Percentiles rank a stretch among this genome's conserved stretches.
Conservation (phyloP, 306 rosid genomes). For the Fragaria iinumae region DNA sequence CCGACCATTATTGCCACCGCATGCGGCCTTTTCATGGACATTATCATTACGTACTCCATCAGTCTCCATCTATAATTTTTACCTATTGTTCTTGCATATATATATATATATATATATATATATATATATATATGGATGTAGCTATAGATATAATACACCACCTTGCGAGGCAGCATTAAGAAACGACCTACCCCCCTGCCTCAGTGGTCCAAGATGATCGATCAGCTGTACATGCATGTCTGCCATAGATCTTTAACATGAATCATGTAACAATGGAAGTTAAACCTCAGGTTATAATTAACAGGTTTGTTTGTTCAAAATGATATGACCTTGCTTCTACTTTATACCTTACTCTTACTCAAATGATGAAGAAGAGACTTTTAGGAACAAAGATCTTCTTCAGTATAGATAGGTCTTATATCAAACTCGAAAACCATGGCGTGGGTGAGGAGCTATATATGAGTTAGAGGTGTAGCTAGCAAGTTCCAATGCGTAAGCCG, state of each 20-base stretch:
- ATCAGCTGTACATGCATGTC: background rate
- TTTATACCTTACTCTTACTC: background rate
- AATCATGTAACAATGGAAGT: background rate
- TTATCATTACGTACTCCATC: background rate
- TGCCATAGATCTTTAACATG: background rate
- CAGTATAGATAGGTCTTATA: background rate
- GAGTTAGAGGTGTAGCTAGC: background rate
- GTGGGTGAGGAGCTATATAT: background rate
- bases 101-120: no score
- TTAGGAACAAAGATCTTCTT: background rate
- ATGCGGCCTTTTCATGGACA: background rate
- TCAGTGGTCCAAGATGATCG: background rate
- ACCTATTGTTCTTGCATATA: background rate
- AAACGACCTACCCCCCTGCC: background rate
- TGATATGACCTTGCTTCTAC: background rate
- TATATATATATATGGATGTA: background rate
- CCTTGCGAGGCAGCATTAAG: background rate
- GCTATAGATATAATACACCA: background rate
- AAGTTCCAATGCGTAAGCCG: background rate
- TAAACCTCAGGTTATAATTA: background rate
- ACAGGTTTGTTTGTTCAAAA: background rate
- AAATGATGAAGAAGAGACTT: background rate
- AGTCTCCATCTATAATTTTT: background rate
- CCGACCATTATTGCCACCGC: constrained; percentile 9
- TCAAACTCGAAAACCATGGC: background rate